Percentiles rank a stretch among this genome's conserved stretches.
These are phyloP conservation scores for Beverwykella pulmonaria DNA, from an alignment of 495 filamentous ascomycete species.

Conservation along the genomic window DNA sequence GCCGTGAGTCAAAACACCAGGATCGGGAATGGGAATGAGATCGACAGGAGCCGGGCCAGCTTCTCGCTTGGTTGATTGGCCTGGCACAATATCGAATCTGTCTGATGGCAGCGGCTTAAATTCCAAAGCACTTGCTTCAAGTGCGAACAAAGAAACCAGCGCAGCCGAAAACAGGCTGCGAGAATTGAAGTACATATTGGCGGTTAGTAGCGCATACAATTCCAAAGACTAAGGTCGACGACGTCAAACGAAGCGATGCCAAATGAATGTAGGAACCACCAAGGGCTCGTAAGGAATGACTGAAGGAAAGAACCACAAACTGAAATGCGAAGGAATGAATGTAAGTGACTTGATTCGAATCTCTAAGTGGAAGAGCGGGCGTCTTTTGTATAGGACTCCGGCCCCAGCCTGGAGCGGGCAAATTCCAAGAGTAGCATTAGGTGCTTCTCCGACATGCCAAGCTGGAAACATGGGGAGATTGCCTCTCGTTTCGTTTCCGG, in stretches of 20 bases:
- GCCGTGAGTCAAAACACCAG: constrained; percentile 5
- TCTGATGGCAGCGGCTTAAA: constrained; percentile 3
- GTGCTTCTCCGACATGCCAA: not conserved
- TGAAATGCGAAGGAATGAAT: not conserved
- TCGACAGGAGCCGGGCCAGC: not conserved
- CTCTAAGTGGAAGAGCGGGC: not conserved
- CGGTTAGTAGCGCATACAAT: not conserved
- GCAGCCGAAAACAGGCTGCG: not conserved
- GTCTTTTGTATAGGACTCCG: not conserved
- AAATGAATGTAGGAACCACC: constrained; percentile 6
- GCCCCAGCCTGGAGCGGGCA: not conserved
- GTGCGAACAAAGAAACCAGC: not conserved
- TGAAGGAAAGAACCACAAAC: not conserved
- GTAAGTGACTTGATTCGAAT: not conserved
- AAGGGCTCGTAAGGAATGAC: constrained; percentile 4
- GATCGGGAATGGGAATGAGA: constrained; percentile 11
- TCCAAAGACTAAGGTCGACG: not conserved
- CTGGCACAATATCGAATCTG: not conserved
- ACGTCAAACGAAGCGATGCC: not conserved
- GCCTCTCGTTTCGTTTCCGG: not conserved
- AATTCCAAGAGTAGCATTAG: not conserved
- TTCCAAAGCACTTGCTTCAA: constrained; percentile 6
- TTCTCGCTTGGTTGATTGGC: not conserved
- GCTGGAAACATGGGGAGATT: constrained; percentile 1
- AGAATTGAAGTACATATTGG: constrained; percentile 12